Base-by-base conservation (phyloP, 495 filamentous ascomycete species). In the Lasiosphaeria hispida region DNA sequence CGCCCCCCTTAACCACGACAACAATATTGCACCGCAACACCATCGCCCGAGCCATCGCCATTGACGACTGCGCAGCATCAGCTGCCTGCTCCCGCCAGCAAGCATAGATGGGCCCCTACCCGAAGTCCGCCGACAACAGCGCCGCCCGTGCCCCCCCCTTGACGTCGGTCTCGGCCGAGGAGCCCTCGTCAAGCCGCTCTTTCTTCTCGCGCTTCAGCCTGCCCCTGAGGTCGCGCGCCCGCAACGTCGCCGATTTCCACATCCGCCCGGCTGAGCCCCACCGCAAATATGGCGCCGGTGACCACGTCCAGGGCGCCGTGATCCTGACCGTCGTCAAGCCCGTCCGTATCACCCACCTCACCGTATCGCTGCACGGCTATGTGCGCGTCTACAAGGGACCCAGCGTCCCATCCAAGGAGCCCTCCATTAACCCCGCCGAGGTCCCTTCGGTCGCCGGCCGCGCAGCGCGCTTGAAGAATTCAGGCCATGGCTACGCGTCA, bases 291-390 rank as follows among this genome's bases (percentile, higher is more conserved):
- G 84, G 83, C 15, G 81, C 83, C 13, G 83, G 81, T 37, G 83
- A 85, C 43, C 69, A 80, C 57, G 80, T 86, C 13, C 76, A 76
- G 58, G 94, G 94, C 41, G 85, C 83, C 48, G 90, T 98, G 1
- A 76, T 91, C 23, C 75, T 97, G 51, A 90, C 86, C 45, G 85
- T 94, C 47, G 80, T 89, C 48, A 92, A 91, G 58, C 85, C 92
- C 19, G 72, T 94, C 54, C 85, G 90, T 66, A 86, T 97, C 61
- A 97, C 93, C 13, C 94, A 98, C 79, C 77, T 98, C 17, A 89
- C 90, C 19, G 85, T 96, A 54, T 83, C 85, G 62, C 78, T 98
- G 42, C 89, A 96, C 72, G 94, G 94, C 48, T 89, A 85, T 70
- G 92, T 93, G 56, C 89, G 90, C 70, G 91, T 96, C 36, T 92